These are phyloP conservation scores for Naegleria fowleri DNA, from an alignment of 208 protist species.

Conservation along the genomic window DNA sequence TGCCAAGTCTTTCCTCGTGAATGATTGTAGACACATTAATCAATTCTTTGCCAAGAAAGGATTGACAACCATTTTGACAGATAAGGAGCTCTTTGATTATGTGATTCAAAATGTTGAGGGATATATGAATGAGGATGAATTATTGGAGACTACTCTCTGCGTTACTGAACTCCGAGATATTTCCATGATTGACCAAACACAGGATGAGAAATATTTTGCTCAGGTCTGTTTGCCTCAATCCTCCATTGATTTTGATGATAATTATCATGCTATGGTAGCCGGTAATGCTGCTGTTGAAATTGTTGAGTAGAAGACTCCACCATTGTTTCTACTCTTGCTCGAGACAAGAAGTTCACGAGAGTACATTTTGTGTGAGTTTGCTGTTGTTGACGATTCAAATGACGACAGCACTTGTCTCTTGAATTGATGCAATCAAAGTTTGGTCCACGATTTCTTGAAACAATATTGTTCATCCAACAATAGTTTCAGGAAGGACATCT, in stretches of 20 bases:
- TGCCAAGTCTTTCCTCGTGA: conserved; percentile 92
- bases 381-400: too few species aligned
- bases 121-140: conserved; percentile 48
- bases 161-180: conserved; percentile 24
- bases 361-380: too few species aligned
- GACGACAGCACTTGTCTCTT: not conserved
- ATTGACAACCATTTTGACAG: conserved; percentile 46
- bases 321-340: not conserved
- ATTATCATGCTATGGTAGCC: not conserved
- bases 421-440: not conserved
- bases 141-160: conserved; percentile 43
- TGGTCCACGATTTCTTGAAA: not conserved
- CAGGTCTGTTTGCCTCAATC: not conserved
- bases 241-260: not conserved
- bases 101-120: conserved; percentile 51
- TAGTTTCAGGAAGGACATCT: not conserved
- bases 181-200: not conserved
- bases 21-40: conserved; percentile 85
- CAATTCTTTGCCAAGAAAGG: conserved; percentile 64
- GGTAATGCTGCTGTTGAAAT: not conserved
- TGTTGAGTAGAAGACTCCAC: not conserved
- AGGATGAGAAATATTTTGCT: not conserved
- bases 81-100: conserved; percentile 68
- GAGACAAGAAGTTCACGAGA: not conserved
- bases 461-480: too few species aligned